Evolutionary conservation across 805 yeast species (phyloP), one percentile per base, ranked within the genome.

Genomic region (Grigorovia jiainica): DNA sequence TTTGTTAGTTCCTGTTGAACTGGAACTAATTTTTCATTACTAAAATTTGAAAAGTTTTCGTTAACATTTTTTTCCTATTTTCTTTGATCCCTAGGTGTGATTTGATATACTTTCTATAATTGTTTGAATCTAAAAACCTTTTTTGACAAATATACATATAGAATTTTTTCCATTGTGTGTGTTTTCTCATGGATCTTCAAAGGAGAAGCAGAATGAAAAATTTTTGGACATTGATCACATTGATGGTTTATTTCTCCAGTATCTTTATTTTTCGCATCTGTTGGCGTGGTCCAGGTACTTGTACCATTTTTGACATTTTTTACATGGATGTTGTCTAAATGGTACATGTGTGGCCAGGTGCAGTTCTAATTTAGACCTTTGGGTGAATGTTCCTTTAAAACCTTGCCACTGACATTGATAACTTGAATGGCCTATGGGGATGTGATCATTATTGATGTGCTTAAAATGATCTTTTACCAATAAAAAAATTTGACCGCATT

Each of bases 111-210:
- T 90, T 90, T 18, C 84, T 79, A 51, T 90, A 67, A 59, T 90
- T 92, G 15, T 95, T 82, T 38, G 90, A 78, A 60, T 92, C 97
- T 45, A 90, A 81, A 57, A 90, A 90, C 41, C 85, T 63, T 59
- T 85, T 87, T 16, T 76, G 80, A 59, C 98, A 90, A 1, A 84
- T 81, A 47, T 97, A 90, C 27, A 62, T 66, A 49, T 89, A 65
- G 2, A 97, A 97, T 60, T 82, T n/a, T 86, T 45, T 82, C 90
- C 2, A 96, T 97, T 1, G 95, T 83, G 61, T 90, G 98, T 2
- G 79, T 79, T 46, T 97, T 69, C 36, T 73, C 62, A 63, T 92
- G 97, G 24, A 90, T 86, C 2, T 87, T 81, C 36, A 89, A 67
- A 11, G 92, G 79, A 4, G 92, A 79, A 21, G 84, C 74, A 2